These are phyloP conservation scores for Cyclostephanos tholiformis DNA, from an alignment of 108 stramenopile species.

Conservation along the genomic window DNA sequence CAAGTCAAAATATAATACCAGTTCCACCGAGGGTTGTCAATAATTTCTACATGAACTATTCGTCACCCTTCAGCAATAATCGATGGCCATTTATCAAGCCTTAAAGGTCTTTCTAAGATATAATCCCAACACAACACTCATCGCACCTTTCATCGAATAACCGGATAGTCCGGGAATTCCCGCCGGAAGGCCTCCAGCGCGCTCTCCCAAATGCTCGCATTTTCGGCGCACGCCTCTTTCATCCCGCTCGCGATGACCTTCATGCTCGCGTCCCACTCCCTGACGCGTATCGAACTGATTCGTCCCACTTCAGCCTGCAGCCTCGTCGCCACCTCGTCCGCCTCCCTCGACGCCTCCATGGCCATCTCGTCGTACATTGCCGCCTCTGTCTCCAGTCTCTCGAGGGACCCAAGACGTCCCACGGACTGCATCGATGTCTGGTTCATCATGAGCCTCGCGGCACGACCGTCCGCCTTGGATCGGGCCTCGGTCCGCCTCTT, in stretches of 20 bases:
- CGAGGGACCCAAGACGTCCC: slow-evolving; percentile 56
- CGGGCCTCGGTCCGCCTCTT: slow-evolving; percentile 63
- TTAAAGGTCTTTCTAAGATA: no score
- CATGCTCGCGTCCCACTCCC: slow-evolving; percentile 73
- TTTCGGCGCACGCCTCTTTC: slow-evolving; percentile 79
- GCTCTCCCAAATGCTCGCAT: slow-evolving; percentile 77
- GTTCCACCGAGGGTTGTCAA: no score
- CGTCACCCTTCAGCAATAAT: no score
- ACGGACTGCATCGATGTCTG: slow-evolving; percentile 55
- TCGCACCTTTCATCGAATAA: neutral
- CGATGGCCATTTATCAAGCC: no score
- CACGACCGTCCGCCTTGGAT: slow-evolving; percentile 61
- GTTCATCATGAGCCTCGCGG: slow-evolving; percentile 67
- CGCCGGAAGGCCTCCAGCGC: slow-evolving; percentile 40
- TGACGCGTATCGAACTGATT: slow-evolving; percentile 60
- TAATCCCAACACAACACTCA: no score
- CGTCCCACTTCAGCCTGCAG: slow-evolving; percentile 80
- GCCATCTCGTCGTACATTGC: slow-evolving; percentile 66
- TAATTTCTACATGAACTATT: no score
- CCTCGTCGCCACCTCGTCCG: slow-evolving; percentile 71
- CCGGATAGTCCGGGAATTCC: slow-evolving; percentile 34
- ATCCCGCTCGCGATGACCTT: slow-evolving; percentile 68
- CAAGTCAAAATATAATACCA: no score
- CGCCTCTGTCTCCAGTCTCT: slow-evolving; percentile 64
- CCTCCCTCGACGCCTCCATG: slow-evolving; percentile 58